Evolutionary conservation across 371 early-diverging fungal genomes (phyloP).

Genomic region (Dinochytrium kinnereticum): DNA sequence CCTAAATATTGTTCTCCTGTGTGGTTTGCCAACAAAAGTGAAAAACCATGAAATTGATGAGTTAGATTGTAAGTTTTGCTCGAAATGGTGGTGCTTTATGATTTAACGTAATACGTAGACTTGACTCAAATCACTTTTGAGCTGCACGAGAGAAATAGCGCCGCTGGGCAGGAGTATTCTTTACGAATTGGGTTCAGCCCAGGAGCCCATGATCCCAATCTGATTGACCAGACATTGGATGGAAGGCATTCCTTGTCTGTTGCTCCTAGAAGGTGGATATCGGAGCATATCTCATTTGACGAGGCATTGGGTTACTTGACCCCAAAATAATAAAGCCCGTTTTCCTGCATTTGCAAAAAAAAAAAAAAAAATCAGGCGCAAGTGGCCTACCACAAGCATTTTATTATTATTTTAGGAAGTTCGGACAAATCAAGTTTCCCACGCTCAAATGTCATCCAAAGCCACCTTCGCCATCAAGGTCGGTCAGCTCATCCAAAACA

Average conservation of each 20-base stretch:
- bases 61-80: conserved; percentile 78
- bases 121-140: conserved; percentile 97
- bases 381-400: no score
- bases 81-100: not conserved
- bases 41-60: conserved; percentile 77
- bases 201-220: conserved; percentile 85
- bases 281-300: conserved; percentile 35
- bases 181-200: conserved; percentile 90
- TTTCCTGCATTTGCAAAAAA: no score
- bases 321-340: no score
- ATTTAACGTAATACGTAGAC: conserved; percentile 42
- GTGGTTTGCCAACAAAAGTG: conserved; percentile 80
- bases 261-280: conserved; percentile 59
- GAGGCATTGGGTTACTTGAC: conserved; percentile 13
- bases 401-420: not conserved
- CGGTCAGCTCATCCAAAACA: not conserved
- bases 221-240: conserved; percentile 89
- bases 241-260: conserved; percentile 87
- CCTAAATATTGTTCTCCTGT: conserved; percentile 86
- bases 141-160: conserved; percentile 86
- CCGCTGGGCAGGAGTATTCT: conserved; percentile 66
- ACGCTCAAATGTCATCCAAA: not conserved
- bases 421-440: not conserved
- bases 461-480: not conserved
- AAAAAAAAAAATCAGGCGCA: no score